A percentile compares a stretch with the other conserved stretches of the same genome.
Conservation (phyloP, 495 filamentous ascomycete genomes). For the Tuber magnatum region DNA sequence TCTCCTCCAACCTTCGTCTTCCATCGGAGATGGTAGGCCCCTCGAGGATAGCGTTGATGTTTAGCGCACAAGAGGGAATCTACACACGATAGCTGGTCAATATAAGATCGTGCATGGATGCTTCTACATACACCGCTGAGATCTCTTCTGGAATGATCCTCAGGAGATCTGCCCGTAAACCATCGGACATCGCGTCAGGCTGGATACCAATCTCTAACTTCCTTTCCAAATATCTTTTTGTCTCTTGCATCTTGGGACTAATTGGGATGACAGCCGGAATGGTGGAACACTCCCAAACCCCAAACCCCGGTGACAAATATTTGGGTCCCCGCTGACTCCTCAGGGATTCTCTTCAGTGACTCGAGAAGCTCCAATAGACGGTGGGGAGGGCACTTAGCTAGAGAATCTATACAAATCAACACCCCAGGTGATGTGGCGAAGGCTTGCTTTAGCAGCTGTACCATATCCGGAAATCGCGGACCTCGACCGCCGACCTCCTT, state of each 20-base stretch:
- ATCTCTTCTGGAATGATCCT: not conserved
- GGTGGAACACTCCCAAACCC: not conserved
- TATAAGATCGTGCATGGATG: not conserved
- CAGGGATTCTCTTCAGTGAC: not conserved
- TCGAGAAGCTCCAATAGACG: not conserved
- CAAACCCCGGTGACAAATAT: not conserved
- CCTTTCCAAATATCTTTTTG: not conserved
- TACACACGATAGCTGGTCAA: not conserved
- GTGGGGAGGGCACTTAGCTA: not conserved
- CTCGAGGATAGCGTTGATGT: not conserved
- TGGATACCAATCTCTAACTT: not conserved
- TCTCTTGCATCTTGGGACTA: not conserved
- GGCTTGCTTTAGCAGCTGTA: not conserved
- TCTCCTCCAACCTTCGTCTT: not conserved
- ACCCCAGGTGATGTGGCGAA: not conserved
- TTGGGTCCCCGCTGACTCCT: not conserved
- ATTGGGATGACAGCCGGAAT: not conserved
- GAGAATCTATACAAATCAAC: not conserved
- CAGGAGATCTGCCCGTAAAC: not conserved
- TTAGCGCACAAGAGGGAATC: not conserved
- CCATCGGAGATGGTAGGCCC: not conserved
- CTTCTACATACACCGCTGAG: not conserved
- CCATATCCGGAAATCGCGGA: not conserved
- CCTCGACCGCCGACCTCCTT: not conserved
- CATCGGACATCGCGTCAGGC: not conserved